Conservation (phyloP, 2,329 filamentous ascomycete species). For the Diaporthe citriasiana region DNA sequence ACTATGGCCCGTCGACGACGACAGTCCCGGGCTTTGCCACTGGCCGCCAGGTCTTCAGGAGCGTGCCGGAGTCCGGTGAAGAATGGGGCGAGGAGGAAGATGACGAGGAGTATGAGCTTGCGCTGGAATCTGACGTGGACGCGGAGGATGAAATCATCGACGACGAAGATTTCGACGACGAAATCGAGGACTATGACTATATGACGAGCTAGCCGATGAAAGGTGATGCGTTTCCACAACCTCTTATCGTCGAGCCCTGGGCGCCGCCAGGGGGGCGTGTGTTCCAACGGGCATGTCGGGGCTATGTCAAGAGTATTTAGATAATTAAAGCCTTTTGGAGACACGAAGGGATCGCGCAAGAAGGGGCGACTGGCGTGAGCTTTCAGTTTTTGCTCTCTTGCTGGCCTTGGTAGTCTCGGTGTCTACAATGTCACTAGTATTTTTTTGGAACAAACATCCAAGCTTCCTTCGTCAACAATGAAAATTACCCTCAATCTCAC, state of each 20-base stretch:
- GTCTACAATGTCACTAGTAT: neutral
- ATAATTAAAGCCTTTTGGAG: neutral
- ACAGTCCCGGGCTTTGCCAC: conserved; percentile 3
- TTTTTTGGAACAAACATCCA: neutral
- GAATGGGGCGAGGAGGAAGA: neutral
- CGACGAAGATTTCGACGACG: neutral
- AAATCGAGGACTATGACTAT: neutral
- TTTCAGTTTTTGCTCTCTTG: neutral
- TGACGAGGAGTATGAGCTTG: neutral
- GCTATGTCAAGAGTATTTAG: no score
- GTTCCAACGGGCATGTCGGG: neutral
- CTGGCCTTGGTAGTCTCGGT: neutral
- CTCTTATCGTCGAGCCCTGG: neutral
- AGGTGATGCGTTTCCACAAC: neutral
- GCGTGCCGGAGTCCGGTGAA: neutral
- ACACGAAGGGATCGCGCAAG: neutral
- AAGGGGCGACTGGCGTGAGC: neutral
- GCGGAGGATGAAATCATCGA: conserved; percentile 3
- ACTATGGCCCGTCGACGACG: neutral
- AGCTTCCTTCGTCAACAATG: neutral
- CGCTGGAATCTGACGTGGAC: neutral
- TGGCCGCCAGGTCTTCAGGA: neutral
- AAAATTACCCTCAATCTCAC: neutral
- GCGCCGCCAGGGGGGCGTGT: neutral
- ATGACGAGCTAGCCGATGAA: neutral